Base-by-base conservation (phyloP, 208 protist species). In the Trypanosoma lewisi region DNA sequence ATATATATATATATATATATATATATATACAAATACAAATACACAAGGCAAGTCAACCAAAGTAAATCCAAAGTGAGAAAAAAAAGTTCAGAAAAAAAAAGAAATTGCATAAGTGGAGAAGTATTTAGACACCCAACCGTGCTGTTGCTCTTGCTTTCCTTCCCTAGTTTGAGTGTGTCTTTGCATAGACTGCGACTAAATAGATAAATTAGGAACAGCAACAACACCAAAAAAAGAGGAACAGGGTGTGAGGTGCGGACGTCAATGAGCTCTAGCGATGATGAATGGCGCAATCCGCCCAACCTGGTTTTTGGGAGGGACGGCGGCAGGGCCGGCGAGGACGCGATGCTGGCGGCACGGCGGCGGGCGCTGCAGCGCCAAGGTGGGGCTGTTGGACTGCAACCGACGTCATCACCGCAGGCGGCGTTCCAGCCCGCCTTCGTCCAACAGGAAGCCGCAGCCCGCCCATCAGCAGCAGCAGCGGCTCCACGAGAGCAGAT, bases 301-400 rank as follows among this genome's bases (percentile, higher is more conserved):
- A 27, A 27, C 23, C 56, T 71, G n/a, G 45, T 21, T 23, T 19
- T 21, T 5, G 17, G 50, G 21, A 57, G 12, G 28, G 25, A 21
- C 14, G 2, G 11, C 11, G 11, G 50, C 45, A 34, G 67, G 6
- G 28, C 19, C 48, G 63, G 34, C 14, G 75, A 83, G 14, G 73
- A 59, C 48, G 70, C 67, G 17, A 87, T 93, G 79, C 54, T 93
- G 56, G 80, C 83, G 21, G 81, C 83, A 0, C 80, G 86, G 2
- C 68, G 86, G 0, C 56, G 66, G 3, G 83, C 78, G 0, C 42
- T 89, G 33, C 86, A 87, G 47, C 64, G 63, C 37, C 74, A 87
- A 48, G 74, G 83, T 2, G 81, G 87, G 52, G 55, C 79, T 77
- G 61, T 67, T 71, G 34, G 55, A 28, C 67, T 67, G 47, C 49